Evolutionary conservation across 192 early-diverging fungal species (phyloP), one percentile per base, ranked within the genome.

Genomic region (Phycomyces nitens): DNA sequence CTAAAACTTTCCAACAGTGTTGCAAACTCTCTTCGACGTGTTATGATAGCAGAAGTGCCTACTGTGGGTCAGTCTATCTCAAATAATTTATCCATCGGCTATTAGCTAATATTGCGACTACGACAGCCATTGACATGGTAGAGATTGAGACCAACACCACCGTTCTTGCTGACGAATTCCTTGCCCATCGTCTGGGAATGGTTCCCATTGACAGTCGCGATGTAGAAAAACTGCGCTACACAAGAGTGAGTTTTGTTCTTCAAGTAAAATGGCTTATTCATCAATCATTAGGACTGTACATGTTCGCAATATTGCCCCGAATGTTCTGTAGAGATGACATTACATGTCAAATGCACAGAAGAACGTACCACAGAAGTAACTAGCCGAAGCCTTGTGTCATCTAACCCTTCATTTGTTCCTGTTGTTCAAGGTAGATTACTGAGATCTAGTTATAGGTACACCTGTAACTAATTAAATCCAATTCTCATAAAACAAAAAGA

Each of bases 11-110:
- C 7, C 44, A 18, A 14, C 41, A 84, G 90, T 68, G 83, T 99
- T 6, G 95, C 97, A 29, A 99, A 99, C 76, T 83, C 94, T 15
- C 73, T 99, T 21, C 85, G 97, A 53, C 82, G 97, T 54, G 81
- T 89, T n/a, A 97, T 99, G 95, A 94, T 99, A 65, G 89, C 95
- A 21, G 97, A 99, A 70, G 95, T 99, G 20, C 92, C 95, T 12
- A 99, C 97, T 5, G 94, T 98, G 70, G 83, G 81, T 83, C 73
- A 44, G 76, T 56, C 29, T 34, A 12, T 18, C 49, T 39, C 29
- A 55, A 57, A 56, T 42, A 15, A 7, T 14, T 41, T 9, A 22
- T 39, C 0, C n/a, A 20, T 42, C 55, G 39, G 38, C 39, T 42
- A 18, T n/a, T 24, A 39, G 21, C 52, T 16, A 53, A 40, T 11